Percentiles rank a stretch among this genome's conserved stretches.
phyloP scores from a whole-genome alignment of 257 asterid species.

The Thymus quinquecostatus region DNA sequence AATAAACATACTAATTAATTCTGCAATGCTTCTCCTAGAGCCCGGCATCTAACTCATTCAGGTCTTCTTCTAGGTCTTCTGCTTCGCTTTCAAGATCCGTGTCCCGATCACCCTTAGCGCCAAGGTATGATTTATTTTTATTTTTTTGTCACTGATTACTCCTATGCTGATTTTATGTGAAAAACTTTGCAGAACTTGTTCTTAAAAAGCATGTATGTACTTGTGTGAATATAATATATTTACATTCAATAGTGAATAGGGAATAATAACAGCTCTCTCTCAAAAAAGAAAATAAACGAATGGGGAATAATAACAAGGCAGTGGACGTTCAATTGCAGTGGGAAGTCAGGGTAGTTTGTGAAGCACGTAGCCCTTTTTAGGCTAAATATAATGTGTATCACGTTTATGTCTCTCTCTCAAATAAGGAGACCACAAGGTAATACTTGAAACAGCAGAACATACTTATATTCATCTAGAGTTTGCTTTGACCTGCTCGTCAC shows the following conservation, averaged over 20 bases:
- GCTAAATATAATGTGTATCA: not conserved
- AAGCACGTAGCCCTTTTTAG: not conserved
- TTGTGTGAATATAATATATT: not conserved
- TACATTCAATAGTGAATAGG: not conserved
- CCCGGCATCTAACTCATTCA: not conserved
- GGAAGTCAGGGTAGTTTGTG: constrained; percentile 1
- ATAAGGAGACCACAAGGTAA: not conserved
- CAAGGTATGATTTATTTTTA: constrained; percentile 1
- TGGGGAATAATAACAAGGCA: not conserved
- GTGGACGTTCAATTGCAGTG: not conserved
- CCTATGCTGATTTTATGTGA: not conserved
- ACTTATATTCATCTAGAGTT: not conserved
- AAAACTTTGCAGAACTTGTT: not conserved
- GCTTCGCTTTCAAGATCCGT: constrained; percentile 1
- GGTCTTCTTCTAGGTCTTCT: not conserved
- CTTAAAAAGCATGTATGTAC: not conserved
- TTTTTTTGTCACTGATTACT: not conserved
- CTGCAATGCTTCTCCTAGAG: not conserved
- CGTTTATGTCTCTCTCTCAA: not conserved
- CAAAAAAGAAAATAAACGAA: too few species aligned
- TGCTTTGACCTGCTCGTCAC: not conserved
- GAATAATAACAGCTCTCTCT: too few species aligned
- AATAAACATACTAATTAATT: not conserved
- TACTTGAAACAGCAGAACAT: not conserved
- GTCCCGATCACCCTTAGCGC: not conserved